Evolutionary conservation across 148 eudicot species (phyloP), one percentile per base, ranked within the genome.

Genomic region (Salicornia ramosissima): DNA sequence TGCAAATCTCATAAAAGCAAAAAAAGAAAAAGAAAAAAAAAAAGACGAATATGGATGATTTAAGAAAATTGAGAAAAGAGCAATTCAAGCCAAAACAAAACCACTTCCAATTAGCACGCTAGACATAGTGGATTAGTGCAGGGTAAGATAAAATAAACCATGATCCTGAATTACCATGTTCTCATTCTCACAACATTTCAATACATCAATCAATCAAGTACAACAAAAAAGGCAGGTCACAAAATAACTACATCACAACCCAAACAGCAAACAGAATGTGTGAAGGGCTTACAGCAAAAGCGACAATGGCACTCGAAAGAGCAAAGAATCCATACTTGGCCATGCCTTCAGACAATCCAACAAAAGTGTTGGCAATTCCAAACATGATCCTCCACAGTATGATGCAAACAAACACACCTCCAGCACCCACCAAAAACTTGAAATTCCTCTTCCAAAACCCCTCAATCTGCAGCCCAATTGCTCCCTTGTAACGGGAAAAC

Each of bases 261-360:
- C 45, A 55, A 1, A n/a, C n/a, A 71, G 5, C 62, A 16, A 45
- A 11, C 40, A 55, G 10, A 46, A 68, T 13, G 73, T 51, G 30
- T 10, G 56, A 79, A 77, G 60, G 71, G 83, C 99, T 94, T 90
- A 94, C 99, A 69, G 91, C 71, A 79, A 94, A 94, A 28, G 93
- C 91, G 57, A 94, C 99, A 25, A 94, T 87, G 73, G 97, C 85
- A 71, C 80, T 73, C 34, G 99, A 94, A 77, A 94, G 93, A 72
- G 99, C 99, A 66, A 91, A 90, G 73, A 94, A 91, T 24, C 97
- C 99, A 79, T 90, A 94, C 86, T 89, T 91, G 55, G 99, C 97
- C 99, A 94, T 86, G 77, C 97, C 97, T 73, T 94, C 97, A 19
- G 97, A 94, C 22, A 94, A 87, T 34, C 99, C 96, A 46, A 94